Base-by-base conservation (phyloP, 768 basidiomycete species). In the Xerocomellus amylosporus region DNA sequence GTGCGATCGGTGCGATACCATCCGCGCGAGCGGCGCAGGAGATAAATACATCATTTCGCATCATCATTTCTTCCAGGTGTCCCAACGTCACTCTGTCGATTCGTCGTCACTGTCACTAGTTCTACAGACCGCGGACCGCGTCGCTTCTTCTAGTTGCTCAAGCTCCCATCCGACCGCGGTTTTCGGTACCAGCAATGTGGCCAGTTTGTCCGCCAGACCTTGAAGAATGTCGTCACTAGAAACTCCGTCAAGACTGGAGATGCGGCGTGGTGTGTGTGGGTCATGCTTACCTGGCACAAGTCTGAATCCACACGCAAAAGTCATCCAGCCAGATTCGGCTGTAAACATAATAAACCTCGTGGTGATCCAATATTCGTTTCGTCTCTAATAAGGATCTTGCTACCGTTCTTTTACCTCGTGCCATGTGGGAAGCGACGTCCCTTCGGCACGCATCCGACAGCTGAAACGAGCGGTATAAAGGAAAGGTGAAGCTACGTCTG, bases 281-380 rank as follows among this genome's bases (percentile, higher is more conserved):
- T 15, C 22, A 54, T 36, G n/a, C 82, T 56, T 61, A 92, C 90
- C 78, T 82, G n/a, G 87, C 84, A 60, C 76, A 76, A 9, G 79
- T 74, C 61, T 90, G 86, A 34, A 80, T 74, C 91, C 91, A 93
- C n/a, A 85, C 80, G 60, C 87, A 88, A 61, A 89, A 86, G 64
- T 93, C 91, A 58, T 91, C 86, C 41, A 92, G 60, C 91, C 91
- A 94, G 33, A 92, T 80, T 67, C 90, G 90, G 69, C 82, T 86
- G 68, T 91, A 93, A n/a, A 91, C 77, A 67, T 91, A 92, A 71
- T 93, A 94, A 10, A 88, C 85, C 58, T 90, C 90, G 59, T 91
- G 89, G 62, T 82, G 85, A 63, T 91, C 90, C 58, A 94, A 70
- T 45, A 90, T 83, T 38, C 76, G 68, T 71, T 87, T 91, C 74